Base-by-base conservation (phyloP, 2,329 filamentous ascomycete species). In the Colletotrichum sansevieriae region DNA sequence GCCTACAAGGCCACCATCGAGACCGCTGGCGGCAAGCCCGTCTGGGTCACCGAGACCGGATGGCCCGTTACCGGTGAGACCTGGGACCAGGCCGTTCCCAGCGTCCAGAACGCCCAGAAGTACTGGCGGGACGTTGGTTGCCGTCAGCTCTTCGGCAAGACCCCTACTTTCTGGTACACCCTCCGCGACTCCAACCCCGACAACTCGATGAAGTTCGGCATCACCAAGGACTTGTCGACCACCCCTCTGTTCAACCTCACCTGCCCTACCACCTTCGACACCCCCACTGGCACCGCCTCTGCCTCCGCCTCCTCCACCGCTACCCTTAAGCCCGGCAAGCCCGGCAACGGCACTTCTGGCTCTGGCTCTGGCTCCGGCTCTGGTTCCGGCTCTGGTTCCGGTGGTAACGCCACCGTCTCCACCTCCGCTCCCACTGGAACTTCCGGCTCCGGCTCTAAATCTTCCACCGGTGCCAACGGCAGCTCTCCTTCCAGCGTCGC, bases 121-220 rank as follows among this genome's bases (percentile, higher is more conserved):
- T 92, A 89, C 83, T 92, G 89, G 88, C 79, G 84, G 59, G 80
- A 85, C 43, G 80, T 91, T 70, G 90, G 84, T 60, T 92, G 90
- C 83, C 80, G 82, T 70, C 80, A 82, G 69, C 86, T 89, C 76
- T 87, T 87, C 77, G 81, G 83, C 76, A 81, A 85, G 78, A 80
- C 78, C 43, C 83, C 86, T 71, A 87, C 85, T 61, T 90, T 88
- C 79, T 89, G 87, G 87, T 90, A 90, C 80, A 84, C 80, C 71
- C 83, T 90, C 72, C 84, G 86, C 63, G 88, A 90, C 77, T 87
- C 85, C 76, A 88, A 88, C 82, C 83, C 85, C 57, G 85, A 83
- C 76, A 88, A 88, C 82, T 75, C 82, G 75, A 82, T 85, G 79
- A 86, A 87, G 81, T 88, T 88, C 60, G 85, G 81, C 76, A 83